These are phyloP conservation scores for Backusella circina DNA, from an alignment of 192 early-diverging fungal species.

Conservation along the genomic window DNA sequence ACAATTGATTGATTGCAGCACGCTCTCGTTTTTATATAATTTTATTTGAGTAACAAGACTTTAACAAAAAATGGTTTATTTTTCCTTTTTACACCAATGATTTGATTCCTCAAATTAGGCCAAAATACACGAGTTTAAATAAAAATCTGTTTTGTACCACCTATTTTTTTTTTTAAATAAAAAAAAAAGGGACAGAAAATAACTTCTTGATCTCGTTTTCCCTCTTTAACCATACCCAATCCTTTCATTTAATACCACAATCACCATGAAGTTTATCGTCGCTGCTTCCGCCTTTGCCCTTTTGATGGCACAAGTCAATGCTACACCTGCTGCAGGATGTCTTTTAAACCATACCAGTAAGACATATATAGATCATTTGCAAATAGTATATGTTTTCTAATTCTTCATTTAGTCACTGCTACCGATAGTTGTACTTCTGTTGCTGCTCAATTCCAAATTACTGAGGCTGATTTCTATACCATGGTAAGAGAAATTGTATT, in stretches of 20 bases:
- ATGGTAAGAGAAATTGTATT: not conserved
- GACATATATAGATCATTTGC: not conserved
- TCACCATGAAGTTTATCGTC: not conserved
- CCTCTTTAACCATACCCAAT: not conserved
- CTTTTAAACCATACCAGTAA: not conserved
- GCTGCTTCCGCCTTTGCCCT: not conserved
- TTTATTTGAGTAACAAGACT: not conserved
- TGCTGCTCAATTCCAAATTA: slow-evolving; percentile 2
- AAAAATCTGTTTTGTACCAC: not conserved
- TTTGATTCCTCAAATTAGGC: not conserved
- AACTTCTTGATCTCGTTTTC: not conserved
- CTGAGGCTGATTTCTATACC: slow-evolving; percentile 5
- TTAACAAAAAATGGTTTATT: not conserved
- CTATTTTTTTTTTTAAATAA: not conserved
- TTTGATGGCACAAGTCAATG: not conserved
- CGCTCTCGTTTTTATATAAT: not conserved
- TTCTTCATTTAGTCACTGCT: not conserved
- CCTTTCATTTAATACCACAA: not conserved
- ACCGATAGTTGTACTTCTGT: slow-evolving; percentile 3
- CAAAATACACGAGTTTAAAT: not conserved
- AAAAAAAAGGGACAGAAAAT: not conserved
- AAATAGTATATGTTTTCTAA: too few species aligned
- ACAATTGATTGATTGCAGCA: not conserved
- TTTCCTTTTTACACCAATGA: not conserved
- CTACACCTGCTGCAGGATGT: slow-evolving; percentile 5